phyloP scores from a whole-genome alignment of 2,329 filamentous ascomycete species.

The Trichoderma lentiforme region DNA sequence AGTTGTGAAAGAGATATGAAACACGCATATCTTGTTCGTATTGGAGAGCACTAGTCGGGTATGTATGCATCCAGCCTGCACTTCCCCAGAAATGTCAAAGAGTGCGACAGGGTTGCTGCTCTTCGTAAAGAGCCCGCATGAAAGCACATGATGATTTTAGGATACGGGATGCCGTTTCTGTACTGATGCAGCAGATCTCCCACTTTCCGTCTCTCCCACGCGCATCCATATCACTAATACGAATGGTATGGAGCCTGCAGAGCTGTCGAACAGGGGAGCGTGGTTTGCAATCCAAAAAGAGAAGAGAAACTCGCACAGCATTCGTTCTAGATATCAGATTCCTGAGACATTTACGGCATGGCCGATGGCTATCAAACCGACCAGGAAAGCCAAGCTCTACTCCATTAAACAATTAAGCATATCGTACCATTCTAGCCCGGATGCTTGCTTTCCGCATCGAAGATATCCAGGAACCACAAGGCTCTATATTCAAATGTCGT shows the following conservation, averaged over 20 bases:
- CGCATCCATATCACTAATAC: not conserved
- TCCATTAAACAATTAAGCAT: not conserved
- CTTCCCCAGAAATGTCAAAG: not conserved
- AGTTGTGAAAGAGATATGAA: not conserved
- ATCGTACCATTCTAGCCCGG: not conserved
- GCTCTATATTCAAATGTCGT: not conserved
- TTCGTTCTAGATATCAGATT: too few relatives aligned
- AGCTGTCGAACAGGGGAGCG: not conserved
- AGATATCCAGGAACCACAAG: not conserved
- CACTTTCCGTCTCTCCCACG: not conserved
- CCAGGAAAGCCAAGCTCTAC: not conserved
- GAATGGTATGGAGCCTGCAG: not conserved
- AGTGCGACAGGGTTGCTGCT: not conserved
- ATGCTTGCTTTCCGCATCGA: not conserved
- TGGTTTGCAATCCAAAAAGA: not conserved
- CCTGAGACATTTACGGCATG: not conserved
- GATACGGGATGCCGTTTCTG: not conserved
- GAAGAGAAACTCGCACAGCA: not conserved
- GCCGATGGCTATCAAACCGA: not conserved
- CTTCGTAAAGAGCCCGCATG: not conserved
- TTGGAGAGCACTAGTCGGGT: not conserved
- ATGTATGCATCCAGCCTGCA: not conserved
- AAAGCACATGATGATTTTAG: not conserved
- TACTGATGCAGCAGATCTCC: not conserved
- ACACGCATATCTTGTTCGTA: not conserved